A percentile compares a stretch with the other conserved stretches of the same genome.
These are phyloP conservation scores for Neodidymelliopsis sp. DNA, from an alignment of 2,329 filamentous ascomycete genomes.

Conservation along the genomic window DNA sequence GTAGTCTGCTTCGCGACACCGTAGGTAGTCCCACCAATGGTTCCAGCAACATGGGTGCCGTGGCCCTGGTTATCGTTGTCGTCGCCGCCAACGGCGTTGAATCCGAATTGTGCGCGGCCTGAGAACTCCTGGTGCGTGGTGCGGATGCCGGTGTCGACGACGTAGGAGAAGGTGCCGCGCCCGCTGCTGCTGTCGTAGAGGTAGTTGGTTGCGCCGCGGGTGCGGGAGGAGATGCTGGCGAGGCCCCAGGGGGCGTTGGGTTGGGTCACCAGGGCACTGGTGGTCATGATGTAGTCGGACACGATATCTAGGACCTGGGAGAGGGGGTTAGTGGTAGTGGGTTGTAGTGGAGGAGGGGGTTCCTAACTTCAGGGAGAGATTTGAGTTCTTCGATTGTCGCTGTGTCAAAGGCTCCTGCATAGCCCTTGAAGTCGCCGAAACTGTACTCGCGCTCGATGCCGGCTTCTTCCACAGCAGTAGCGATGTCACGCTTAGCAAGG, in stretches of 20 bases:
- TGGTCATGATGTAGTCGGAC: constrained; percentile 38
- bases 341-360: no score
- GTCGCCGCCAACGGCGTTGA: constrained; percentile 33
- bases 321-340: neutral
- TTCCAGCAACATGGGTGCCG: constrained; percentile 47
- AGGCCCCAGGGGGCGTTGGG: constrained; percentile 38
- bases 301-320: constrained; percentile 36
- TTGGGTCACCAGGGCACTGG: constrained; percentile 29
- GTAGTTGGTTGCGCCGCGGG: constrained; percentile 28
- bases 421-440: constrained; percentile 43
- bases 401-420: constrained; percentile 41
- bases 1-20: constrained; percentile 46
- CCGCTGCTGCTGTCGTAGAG: constrained; percentile 38
- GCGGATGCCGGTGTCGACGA: constrained; percentile 71
- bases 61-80: constrained; percentile 40
- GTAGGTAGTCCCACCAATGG: constrained; percentile 37
- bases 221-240: constrained; percentile 39
- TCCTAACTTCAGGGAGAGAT: constrained; percentile 35
- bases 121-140: constrained; percentile 56
- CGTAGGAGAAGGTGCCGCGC: constrained; percentile 53
- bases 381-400: constrained; percentile 41
- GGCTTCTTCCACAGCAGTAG: constrained; percentile 15
- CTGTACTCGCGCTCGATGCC: constrained; percentile 40
- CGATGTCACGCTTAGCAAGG: constrained; percentile 27
- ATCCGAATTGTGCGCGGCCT: constrained; percentile 40